phyloP scores from a whole-genome alignment of 2,329 filamentous ascomycete species.

The Arthrocladium fulminans region DNA sequence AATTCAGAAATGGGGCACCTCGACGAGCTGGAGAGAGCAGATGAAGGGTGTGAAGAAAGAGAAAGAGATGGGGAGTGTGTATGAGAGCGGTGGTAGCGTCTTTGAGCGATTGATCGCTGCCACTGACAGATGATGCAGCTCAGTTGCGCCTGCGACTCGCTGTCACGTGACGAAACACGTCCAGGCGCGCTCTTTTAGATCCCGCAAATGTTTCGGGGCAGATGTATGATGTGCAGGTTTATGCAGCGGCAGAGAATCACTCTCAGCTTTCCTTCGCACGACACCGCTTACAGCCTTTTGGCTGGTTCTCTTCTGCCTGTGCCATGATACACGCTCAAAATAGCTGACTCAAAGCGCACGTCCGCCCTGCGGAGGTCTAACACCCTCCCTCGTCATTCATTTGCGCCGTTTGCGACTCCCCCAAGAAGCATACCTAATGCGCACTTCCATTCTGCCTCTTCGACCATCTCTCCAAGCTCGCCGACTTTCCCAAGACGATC shows the following conservation, averaged over 20 bases:
- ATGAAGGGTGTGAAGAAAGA: too few relatives aligned
- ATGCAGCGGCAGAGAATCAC: conserved; percentile 1
- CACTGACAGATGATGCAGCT: neutral
- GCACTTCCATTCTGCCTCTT: conserved; percentile 24
- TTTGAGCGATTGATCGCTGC: neutral
- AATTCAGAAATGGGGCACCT: too few relatives aligned
- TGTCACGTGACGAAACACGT: conserved; percentile 3
- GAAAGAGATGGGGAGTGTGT: too few relatives aligned
- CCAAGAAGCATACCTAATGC: conserved; percentile 33
- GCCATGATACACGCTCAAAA: conserved; percentile 26
- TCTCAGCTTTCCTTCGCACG: neutral
- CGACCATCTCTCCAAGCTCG: conserved; percentile 24
- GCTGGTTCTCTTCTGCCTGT: neutral
- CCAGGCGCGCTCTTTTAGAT: neutral
- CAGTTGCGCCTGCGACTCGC: conserved; percentile 3
- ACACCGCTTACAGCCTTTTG: neutral
- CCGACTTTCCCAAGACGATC: conserved; percentile 19
- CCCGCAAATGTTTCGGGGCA: neutral
- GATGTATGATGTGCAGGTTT: neutral
- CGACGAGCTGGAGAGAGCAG: too few relatives aligned
- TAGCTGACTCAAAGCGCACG: conserved; percentile 37
- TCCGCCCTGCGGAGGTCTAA: conserved; percentile 35
- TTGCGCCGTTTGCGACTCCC: conserved; percentile 28
- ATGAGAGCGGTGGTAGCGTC: conserved; percentile 1
- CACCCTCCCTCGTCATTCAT: conserved; percentile 36